A percentile compares a stretch with the other conserved stretches of the same genome.
phyloP scores from a whole-genome alignment of 2,329 filamentous ascomycete species.

The Erysiphe pulchra region DNA sequence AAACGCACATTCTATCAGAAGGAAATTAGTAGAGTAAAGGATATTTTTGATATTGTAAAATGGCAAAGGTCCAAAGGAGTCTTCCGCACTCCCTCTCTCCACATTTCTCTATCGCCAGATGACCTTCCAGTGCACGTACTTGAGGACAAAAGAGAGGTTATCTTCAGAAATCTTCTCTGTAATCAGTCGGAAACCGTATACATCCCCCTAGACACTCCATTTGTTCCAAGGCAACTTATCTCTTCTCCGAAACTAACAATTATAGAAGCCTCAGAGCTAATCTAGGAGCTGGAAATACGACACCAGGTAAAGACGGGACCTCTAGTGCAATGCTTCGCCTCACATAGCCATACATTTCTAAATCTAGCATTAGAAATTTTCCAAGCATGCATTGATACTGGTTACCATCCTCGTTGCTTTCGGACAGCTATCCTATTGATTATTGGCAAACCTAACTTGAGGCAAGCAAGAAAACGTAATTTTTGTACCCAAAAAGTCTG shows the following conservation, averaged over 20 bases:
- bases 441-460: background rate
- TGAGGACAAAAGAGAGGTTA: no score
- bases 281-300: background rate
- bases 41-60: no score
- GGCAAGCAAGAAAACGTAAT: no score
- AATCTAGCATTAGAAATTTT: background rate
- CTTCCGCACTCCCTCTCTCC: no score
- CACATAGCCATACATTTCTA: background rate
- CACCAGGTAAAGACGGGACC: no score
- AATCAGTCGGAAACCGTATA: background rate
- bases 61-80: no score
- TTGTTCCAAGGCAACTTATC: background rate
- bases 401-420: background rate
- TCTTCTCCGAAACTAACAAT: background rate
- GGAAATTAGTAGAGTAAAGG: no score
- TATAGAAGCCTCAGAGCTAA: background rate
- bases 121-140: no score
- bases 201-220: background rate
- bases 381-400: background rate
- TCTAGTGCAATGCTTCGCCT: background rate
- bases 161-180: background rate
- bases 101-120: no score
- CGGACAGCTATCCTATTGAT: background rate
- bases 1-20: no score
- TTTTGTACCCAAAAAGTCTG: no score